Conservation (phyloP, 2,329 filamentous ascomycete species). For the Cyphellophora europaea region DNA sequence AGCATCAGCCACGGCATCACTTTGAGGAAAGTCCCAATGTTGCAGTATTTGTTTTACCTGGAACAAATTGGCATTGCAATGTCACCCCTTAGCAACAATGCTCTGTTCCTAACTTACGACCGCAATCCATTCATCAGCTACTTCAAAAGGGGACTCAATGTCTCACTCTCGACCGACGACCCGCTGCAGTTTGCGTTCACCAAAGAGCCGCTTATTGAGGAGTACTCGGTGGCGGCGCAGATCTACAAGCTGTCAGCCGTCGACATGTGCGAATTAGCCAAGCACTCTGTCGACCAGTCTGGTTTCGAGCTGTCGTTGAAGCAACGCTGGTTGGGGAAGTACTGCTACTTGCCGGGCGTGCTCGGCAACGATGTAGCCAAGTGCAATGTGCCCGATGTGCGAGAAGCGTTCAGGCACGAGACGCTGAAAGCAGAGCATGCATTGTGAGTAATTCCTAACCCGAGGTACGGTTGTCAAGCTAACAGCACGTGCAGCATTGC, state of each 20-base stretch:
- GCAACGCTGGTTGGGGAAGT: constrained; percentile 77
- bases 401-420: constrained; percentile 81
- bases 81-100: constrained; percentile 98
- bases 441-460: constrained; percentile 54
- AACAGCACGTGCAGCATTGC: constrained; percentile 10
- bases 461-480: no score
- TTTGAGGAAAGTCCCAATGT: constrained; percentile 81
- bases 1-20: constrained; percentile 94
- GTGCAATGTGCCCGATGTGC: constrained; percentile 89
- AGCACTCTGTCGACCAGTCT: constrained; percentile 90
- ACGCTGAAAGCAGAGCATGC: constrained; percentile 74
- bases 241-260: constrained; percentile 96
- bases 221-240: constrained; percentile 94
- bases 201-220: constrained; percentile 94
- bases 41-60: constrained; percentile 96
- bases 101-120: constrained; percentile 90
- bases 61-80: constrained; percentile 98
- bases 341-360: constrained; percentile 69
- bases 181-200: constrained; percentile 97
- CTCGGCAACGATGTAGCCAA: constrained; percentile 88
- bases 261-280: constrained; percentile 97
- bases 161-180: constrained; percentile 93
- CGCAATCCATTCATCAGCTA: constrained; percentile 94
- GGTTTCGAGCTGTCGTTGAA: constrained; percentile 87
- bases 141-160: constrained; percentile 88